phyloP scores from a whole-genome alignment of 164 flowering plant genomes.

The Platanus orientalis region DNA sequence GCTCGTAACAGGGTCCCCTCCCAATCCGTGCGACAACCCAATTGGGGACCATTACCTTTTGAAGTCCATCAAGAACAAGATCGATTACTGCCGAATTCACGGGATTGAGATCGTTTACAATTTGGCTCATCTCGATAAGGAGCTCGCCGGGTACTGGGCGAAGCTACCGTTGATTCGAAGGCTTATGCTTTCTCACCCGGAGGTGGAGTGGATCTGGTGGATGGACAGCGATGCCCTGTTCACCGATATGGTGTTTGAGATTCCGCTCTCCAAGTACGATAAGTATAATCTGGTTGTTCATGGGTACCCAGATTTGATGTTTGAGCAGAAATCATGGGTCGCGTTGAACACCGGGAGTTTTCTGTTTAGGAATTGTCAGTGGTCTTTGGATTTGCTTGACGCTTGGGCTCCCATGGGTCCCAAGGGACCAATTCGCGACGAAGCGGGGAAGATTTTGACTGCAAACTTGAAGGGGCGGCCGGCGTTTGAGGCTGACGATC shows the following conservation, averaged over 20 bases:
- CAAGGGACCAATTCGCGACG: slow-evolving; percentile 49
- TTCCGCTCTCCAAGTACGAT: slow-evolving; percentile 62
- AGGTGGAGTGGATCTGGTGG: slow-evolving; percentile 98
- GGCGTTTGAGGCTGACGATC: slow-evolving; percentile 60
- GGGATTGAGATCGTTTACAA: slow-evolving; percentile 85
- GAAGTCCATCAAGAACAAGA: slow-evolving; percentile 78
- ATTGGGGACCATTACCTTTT: slow-evolving; percentile 85
- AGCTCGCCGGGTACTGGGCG: slow-evolving; percentile 89
- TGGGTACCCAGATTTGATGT: slow-evolving; percentile 81
- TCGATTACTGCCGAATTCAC: slow-evolving; percentile 84
- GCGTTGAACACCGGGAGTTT: slow-evolving; percentile 78
- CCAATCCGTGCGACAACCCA: slow-evolving; percentile 81
- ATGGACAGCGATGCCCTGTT: slow-evolving; percentile 96
- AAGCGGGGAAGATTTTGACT: slow-evolving; percentile 50
- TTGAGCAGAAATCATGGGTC: slow-evolving; percentile 58
- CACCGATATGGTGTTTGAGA: slow-evolving; percentile 88
- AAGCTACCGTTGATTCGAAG: slow-evolving; percentile 74
- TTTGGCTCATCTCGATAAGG: slow-evolving; percentile 77
- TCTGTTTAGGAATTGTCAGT: slow-evolving; percentile 55
- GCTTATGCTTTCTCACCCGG: slow-evolving; percentile 83
- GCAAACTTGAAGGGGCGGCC: slow-evolving; percentile 51
- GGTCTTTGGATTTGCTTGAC: slow-evolving; percentile 60
- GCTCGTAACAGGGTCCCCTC: slow-evolving; percentile 79
- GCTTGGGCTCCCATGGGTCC: slow-evolving; percentile 88
- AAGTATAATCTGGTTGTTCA: slow-evolving; percentile 67